Evolutionary conservation across 2,329 filamentous ascomycete genomes (phyloP), one percentile per base, ranked within the genome.

Genomic region (Trichoderma citrinoviride): DNA sequence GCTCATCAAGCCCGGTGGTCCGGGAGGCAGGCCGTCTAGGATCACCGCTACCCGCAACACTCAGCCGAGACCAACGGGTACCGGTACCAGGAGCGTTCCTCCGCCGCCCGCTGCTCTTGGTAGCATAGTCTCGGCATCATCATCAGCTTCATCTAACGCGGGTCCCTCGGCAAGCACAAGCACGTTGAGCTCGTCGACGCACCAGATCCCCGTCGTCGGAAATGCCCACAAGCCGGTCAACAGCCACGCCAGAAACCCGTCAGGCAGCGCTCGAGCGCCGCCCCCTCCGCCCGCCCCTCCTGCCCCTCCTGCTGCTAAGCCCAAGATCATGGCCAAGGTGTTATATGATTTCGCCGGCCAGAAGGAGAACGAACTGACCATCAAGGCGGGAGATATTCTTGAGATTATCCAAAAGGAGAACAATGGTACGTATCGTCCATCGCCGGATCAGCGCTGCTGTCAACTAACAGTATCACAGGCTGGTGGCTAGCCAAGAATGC

Each of bases 401-500:
- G 87, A 96, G 75, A 88, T 99, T 73, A 85, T 96, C n/a, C 90
- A 95, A 73, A 97, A 97, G 78, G 94, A 97, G 78, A 89, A 85
- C 76, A 98, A 98, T 75, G 95, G 94, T 97, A 86, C 77, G 89
- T 67, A 14, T 23, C 27, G n/a, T 47, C 14, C 14, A 27, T 21
- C 14, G 6, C 8, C 5, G 14, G 3, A 21, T 15, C 8, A 14
- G 14, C 15, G 15, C 10, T 50, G 3, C 23, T 21, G 2, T 56
- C 2, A 41, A 58, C 78, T 82, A 75, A 83, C 69, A 62, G 3
- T 23, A 33, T 60, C n/a, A 15, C 23, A 97, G 94, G 95, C 61
- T 99, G 95, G 95, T 98, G 94, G 94, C 83, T 98, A 53, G 95
- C 90, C 68, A 94, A 92, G 81, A 91, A 89, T 67, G 78, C 70